Percentiles rank a stretch among this genome's conserved stretches.
phyloP scores from a whole-genome alignment of 805 yeast genomes.

The Teunomyces kruisii region DNA sequence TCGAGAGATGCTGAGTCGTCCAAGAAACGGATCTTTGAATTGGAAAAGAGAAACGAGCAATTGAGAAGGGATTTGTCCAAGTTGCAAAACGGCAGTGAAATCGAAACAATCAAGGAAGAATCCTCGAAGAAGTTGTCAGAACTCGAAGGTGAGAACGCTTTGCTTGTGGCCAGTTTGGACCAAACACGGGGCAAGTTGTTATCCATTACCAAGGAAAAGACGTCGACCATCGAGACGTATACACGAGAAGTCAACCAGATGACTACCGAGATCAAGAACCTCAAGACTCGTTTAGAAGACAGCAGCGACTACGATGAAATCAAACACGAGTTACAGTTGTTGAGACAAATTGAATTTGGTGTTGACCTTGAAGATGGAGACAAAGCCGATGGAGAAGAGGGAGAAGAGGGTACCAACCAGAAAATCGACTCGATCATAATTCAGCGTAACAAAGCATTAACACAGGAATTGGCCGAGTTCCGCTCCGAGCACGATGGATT shows the following conservation, averaged over 20 bases:
- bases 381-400: constrained; percentile 27
- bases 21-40: constrained; percentile 63
- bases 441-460: constrained; percentile 70
- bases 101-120: constrained; percentile 37
- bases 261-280: constrained; percentile 47
- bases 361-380: constrained; percentile 34
- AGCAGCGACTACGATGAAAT: constrained; percentile 77
- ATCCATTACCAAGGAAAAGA: constrained; percentile 19
- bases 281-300: constrained; percentile 49
- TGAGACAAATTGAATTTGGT: constrained; percentile 78
- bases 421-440: constrained; percentile 60
- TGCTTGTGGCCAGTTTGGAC: constrained; percentile 57
- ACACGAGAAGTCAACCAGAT: constrained; percentile 49
- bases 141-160: constrained; percentile 68
- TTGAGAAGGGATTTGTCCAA: constrained; percentile 63
- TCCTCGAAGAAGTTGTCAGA: constrained; percentile 50
- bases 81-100: constrained; percentile 49
- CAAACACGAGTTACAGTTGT: constrained; percentile 69
- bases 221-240: constrained; percentile 36
- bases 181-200: constrained; percentile 39
- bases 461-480: constrained; percentile 63
- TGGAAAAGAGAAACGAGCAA: constrained; percentile 77
- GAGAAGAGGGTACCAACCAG: constrained; percentile 19
- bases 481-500: constrained; percentile 59
- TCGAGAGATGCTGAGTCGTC: constrained; percentile 73